Evolutionary conservation across 306 rosid species (phyloP).

Genomic region (Echinosophora koreensis): DNA sequence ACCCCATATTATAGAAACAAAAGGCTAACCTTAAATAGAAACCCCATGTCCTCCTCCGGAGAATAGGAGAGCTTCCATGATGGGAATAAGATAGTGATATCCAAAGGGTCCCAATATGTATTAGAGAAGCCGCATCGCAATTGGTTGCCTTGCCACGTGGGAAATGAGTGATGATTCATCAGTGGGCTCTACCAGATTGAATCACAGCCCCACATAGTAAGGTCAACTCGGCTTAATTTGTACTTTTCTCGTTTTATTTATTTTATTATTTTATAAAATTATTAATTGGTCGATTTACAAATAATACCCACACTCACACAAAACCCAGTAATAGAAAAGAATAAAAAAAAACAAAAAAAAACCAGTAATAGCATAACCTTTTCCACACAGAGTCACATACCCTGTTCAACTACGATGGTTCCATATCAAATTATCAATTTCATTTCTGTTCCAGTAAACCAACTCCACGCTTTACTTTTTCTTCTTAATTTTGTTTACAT

Average conservation of each 20-base stretch:
- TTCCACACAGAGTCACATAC: background rate
- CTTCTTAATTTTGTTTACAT: background rate
- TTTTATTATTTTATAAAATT: background rate
- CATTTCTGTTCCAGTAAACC: background rate
- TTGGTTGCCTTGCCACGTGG: conserved; percentile 58
- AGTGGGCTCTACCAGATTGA: conserved; percentile 47
- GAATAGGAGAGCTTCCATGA: conserved; percentile 38
- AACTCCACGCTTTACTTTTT: background rate
- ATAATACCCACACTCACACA: conserved; percentile 24
- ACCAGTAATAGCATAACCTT: conserved; percentile 2
- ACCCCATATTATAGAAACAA: background rate
- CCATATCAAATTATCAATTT: too few relatives aligned
- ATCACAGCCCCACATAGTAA: conserved; percentile 45
- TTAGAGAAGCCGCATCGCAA: conserved; percentile 59
- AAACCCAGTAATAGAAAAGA: background rate
- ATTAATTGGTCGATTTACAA: background rate
- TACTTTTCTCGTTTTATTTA: conserved; percentile 23
- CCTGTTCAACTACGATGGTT: background rate
- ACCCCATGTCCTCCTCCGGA: conserved; percentile 26
- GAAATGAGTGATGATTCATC: conserved; percentile 35
- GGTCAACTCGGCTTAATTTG: conserved; percentile 39
- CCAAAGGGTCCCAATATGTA: conserved; percentile 48
- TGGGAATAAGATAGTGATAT: conserved; percentile 39
- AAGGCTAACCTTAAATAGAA: background rate
- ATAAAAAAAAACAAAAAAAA: background rate